phyloP scores from a whole-genome alignment of 169 alveolate genomes.

The Eimeria maxima region DNA sequence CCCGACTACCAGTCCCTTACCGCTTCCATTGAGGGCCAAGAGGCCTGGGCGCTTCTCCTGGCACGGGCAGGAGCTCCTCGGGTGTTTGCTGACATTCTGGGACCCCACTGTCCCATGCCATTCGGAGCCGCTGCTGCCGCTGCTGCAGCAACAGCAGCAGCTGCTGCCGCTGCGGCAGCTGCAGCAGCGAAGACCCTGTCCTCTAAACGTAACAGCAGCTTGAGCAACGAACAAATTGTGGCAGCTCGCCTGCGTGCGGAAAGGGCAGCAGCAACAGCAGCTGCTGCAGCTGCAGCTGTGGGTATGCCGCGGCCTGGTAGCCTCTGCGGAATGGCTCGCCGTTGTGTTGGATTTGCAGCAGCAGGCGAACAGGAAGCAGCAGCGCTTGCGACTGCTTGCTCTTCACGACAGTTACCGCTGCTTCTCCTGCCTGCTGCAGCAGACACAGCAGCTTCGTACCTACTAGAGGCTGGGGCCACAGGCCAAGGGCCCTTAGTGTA shows the following conservation, averaged over 20 bases:
- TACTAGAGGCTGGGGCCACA: constrained; percentile 52
- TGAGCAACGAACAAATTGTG: not conserved
- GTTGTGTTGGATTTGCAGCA: constrained; percentile 67
- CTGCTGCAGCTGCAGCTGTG: constrained; percentile 48
- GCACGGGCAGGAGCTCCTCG: constrained; percentile 63
- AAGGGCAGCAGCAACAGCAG: constrained; percentile 66
- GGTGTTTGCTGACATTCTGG: constrained; percentile 39
- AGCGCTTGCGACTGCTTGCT: constrained; percentile 46
- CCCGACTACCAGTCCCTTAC: constrained; percentile 28
- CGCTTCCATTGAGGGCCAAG: constrained; percentile 38
- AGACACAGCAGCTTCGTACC: constrained; percentile 39
- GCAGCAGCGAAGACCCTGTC: constrained; percentile 28
- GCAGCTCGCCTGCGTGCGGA: constrained; percentile 49
- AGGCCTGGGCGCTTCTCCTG: constrained; percentile 36
- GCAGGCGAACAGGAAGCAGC: constrained; percentile 66
- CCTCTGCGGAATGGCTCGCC: constrained; percentile 55
- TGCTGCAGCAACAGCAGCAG: constrained; percentile 56
- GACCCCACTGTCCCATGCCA: constrained; percentile 65
- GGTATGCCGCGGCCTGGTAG: constrained; percentile 69
- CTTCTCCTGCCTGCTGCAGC: constrained; percentile 43
- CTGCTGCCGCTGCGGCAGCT: constrained; percentile 62
- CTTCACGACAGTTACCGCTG: constrained; percentile 28
- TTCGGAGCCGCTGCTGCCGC: constrained; percentile 71
- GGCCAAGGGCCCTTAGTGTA: constrained; percentile 13
- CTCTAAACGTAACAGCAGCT: not conserved